Base-by-base conservation (phyloP, 208 protist genomes). In the Spongospora subterranea region DNA sequence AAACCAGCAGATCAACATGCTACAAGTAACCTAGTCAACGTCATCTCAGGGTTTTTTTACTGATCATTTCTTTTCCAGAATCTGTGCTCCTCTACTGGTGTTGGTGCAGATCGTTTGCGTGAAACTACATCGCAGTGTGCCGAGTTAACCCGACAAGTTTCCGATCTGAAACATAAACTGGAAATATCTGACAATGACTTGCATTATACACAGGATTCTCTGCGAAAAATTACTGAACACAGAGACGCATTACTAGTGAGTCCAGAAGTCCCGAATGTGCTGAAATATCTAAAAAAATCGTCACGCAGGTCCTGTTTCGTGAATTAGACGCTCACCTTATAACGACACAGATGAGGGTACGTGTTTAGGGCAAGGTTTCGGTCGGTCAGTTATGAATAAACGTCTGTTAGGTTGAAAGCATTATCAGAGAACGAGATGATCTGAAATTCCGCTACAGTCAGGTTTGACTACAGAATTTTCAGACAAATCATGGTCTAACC, bases 401-500 rank as follows among this genome's bases (percentile, higher is more conserved):
- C 35, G 71, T 43, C n/a, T 39, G 6, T 43, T 82, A 82, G 71
- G 71, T 82, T 43, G 17, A 82, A 43, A 82, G 35, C 71, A 6
- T 82, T 6, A 82, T 82, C 35, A 6, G 71, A 40, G 71, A 82
- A 35, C 71, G 71, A 6, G 71, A 82, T 43, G 71, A 82, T 43
- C 40, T 82, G n/a, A 6, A 82, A 82, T 82, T 82, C n/a, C 71
- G 71, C 6, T 40, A 82, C n/a, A 39, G 17, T 43, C 71, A 82
- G 71, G n/a, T 82, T 20, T 17, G 6, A 20, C 11, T 82, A 60
- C 50, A 60, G n/a, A n/a, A n/a, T n/a, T n/a, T n/a, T n/a, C n/a
- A n/a, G n/a, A n/a, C n/a, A n/a, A n/a, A n/a, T n/a, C n/a, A n/a
- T n/a, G n/a, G n/a, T n/a, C n/a, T n/a, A n/a, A n/a, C n/a, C n/a